Conservation (phyloP, 495 filamentous ascomycete genomes). For the Jackrogersella minutella region DNA sequence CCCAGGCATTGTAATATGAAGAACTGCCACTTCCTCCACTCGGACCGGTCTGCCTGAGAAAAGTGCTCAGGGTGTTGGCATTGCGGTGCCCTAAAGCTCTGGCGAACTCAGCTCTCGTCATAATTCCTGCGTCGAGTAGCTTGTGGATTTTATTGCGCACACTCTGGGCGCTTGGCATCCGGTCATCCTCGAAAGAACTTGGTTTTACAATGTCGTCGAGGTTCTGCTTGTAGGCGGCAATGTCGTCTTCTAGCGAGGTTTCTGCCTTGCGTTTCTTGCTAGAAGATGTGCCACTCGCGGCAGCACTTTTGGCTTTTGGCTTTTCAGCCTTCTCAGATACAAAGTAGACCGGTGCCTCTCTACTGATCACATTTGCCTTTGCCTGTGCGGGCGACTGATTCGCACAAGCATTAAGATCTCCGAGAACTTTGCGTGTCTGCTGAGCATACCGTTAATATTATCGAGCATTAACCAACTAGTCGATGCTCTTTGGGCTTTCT, state of each 20-base stretch:
- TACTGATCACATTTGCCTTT: background rate
- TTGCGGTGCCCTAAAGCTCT: slow-evolving; percentile 47
- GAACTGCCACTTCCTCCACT: slow-evolving; percentile 41
- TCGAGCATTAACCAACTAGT: background rate
- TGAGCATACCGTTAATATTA: background rate
- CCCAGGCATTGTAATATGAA: slow-evolving; percentile 44
- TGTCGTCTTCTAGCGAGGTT: slow-evolving; percentile 29
- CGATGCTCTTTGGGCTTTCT: background rate
- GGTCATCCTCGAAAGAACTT: slow-evolving; percentile 39
- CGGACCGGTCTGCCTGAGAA: slow-evolving; percentile 49
- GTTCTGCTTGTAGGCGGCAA: slow-evolving; percentile 35
- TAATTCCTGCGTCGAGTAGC: slow-evolving; percentile 54
- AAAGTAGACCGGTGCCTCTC: background rate
- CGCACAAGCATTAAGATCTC: slow-evolving; percentile 21
- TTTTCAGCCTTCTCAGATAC: background rate
- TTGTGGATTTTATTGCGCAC: slow-evolving; percentile 55
- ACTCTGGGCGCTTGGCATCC: slow-evolving; percentile 41
- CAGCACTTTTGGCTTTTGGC: background rate
- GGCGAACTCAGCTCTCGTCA: slow-evolving; percentile 58
- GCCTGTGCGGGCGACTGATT: slow-evolving; percentile 25
- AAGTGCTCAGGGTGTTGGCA: slow-evolving; percentile 41
- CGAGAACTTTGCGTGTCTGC: slow-evolving; percentile 14
- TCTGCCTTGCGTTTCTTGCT: slow-evolving; percentile 50
- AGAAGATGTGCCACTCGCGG: background rate
- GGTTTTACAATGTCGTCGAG: slow-evolving; percentile 32